phyloP scores from a whole-genome alignment of 208 protist species.

The Acanthamoeba lugdunensis region DNA sequence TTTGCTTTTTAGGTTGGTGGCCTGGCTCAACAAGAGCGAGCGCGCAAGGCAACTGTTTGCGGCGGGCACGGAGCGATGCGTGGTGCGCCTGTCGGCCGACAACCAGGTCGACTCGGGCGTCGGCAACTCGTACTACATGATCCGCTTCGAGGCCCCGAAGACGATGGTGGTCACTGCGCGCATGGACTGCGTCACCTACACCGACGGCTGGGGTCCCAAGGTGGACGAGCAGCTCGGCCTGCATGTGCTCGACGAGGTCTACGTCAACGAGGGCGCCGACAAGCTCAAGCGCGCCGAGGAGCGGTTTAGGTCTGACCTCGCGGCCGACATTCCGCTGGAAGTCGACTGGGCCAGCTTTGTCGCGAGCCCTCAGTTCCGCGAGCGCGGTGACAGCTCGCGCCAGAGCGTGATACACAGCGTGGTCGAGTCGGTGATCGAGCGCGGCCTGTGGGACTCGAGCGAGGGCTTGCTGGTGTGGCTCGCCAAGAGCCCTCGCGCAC shows the following conservation, averaged over 20 bases:
- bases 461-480: background rate
- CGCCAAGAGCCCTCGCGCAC: background rate
- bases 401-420: background rate
- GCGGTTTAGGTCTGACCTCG: background rate
- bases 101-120: constrained; percentile 10
- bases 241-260: constrained; percentile 23
- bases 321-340: background rate
- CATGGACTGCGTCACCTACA: constrained; percentile 25
- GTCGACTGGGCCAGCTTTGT: constrained; percentile 20
- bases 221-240: constrained; percentile 7
- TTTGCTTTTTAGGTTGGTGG: constrained; percentile 8
- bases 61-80: background rate
- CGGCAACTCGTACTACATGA: constrained; percentile 2
- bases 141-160: background rate
- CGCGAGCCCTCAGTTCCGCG: background rate
- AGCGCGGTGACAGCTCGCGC: background rate
- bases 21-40: constrained; percentile 27
- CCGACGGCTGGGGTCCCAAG: constrained; percentile 32
- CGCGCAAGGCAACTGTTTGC: background rate
- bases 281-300: background rate
- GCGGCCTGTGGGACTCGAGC: background rate
- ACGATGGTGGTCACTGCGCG: constrained; percentile 10
- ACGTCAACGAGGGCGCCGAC: background rate
- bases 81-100: background rate
- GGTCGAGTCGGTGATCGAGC: background rate